Base-by-base conservation (phyloP, 2,329 filamentous ascomycete genomes). In the Xylariaceae sp. region DNA sequence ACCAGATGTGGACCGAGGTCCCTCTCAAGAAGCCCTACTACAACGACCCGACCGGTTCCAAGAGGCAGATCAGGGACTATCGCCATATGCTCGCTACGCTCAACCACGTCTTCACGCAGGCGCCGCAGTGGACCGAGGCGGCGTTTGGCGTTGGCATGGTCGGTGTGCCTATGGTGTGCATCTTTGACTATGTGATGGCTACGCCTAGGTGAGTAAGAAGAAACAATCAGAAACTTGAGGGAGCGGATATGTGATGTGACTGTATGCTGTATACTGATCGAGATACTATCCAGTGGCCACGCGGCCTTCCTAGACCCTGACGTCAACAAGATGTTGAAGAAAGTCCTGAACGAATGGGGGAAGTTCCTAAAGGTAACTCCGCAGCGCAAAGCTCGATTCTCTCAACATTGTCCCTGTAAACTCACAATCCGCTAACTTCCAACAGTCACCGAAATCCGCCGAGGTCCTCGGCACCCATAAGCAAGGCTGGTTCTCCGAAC, bases 1-100 rank as follows among this genome's bases (percentile, higher is more conserved):
- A 76, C 21, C 76, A 81, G 61, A 91, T 91, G 88, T 91, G 88
- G 73, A 77, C 83, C 26, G 85, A 91, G 73, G 77, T 90, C 17
- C 87, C 88, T 0, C 68, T 70, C 28, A 86, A 85, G 70, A 74
- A 79, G 16, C 82, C 83, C 0, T 91, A 91, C 72, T 69, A 72
- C 56, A 77, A 75, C 6, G 87, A 90, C 58, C 86, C 87, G 0
- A 84, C 82, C 1, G 87, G 60, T 6, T 9, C 8, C n/a, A 76
- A 79, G 50, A 79, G 76, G 29, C 85, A 89, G 72, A 83, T 91
- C 54, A 81, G 69, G 7, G 81, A 89, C 73, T 89, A 88, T 64
- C 55, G 80, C 5, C 85, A 90, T 63, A 86, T 91, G 83, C 78
- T 91, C 17, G 74, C 77, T 19, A 78, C 90, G 7, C 76, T 91